Base-by-base conservation (phyloP, 73 alveolate species). In the Uronychia binucleata region DNA sequence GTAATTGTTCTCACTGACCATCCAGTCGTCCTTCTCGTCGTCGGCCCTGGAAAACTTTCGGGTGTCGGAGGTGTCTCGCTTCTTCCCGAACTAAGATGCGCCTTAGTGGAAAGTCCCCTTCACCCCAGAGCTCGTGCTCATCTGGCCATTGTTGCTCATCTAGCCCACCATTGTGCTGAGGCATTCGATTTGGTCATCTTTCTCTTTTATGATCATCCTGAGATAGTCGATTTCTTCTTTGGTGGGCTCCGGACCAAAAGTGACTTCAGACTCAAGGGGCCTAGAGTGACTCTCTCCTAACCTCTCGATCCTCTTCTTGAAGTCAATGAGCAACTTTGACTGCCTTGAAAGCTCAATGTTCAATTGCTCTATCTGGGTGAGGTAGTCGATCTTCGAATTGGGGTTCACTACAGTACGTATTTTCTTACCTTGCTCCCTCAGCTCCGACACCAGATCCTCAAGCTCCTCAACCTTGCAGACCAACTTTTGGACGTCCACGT, bases 1-100 rank as follows among this genome's bases (percentile, higher is more conserved):
- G 67, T 46, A 46, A 46, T 46, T 46, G 67, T 46, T 46, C 67
- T 46, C 67, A 46, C 67, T 46, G n/a, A 46, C 67, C 67, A 46
- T 46, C 67, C 67, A 46, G 67, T 46, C 67, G 19, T 46, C 67
- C 67, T 46, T 46, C 67, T 46, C 67, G 67, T 46, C 67, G 19
- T 46, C 67, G 5, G 67, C 67, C 19, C 67, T 46, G 67, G 67
- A 46, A 46, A 46, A 46, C 67, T 46, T 46, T 46, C 67, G 5
- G 19, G 67, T 46, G 19, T 46, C 19, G 67, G 67, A 46, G 19
- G 67, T 46, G 67, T 46, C 67, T 46, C 67, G 5, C 19, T 19
- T 46, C 67, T 46, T 46, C 19, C 67, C 67, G 5, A 46, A 5
- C n/a, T n/a, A n/a, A n/a, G n/a, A n/a, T n/a, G n/a, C 67, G 19